Base-by-base conservation (phyloP, 2,329 filamentous ascomycete species). In the Davidsoniella australis region DNA sequence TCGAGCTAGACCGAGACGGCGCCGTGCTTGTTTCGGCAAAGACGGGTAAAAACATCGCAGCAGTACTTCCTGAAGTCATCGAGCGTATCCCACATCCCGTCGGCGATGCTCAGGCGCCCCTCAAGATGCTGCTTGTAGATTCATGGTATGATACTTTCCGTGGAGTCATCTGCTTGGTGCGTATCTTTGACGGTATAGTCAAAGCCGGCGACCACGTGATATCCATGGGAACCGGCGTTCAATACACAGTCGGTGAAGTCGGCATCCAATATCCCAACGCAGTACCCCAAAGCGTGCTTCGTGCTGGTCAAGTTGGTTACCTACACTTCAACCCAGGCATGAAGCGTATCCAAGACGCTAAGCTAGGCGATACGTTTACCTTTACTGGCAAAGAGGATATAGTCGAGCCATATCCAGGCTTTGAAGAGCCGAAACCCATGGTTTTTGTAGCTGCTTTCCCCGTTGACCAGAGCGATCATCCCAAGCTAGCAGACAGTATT, bases 61-160 rank as follows among this genome's bases (percentile, higher is more conserved):
- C 76, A n/a, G 69, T 98, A 4, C 67, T 98, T 39, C 89, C 91
- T 0, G 79, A 78, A 10, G 86, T 96, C 8, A 79, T 98, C 38
- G 82, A 93, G 56, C 72, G 81, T 53, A 82, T 98, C 3, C 89
- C 91, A 17, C 75, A 78, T 39, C 91, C 91, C 0, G 64, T 75
- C 0, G 91, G 91, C 4, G 79, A 91, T 57, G 66, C 72, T 48
- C 71, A 65, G 14, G 49, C 42, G 10, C 85, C 87, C 1, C 64
- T 95, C 50, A 80, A 85, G 52, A 74, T 96, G 65, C 69, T 98
- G 44, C 76, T 98, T 12, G 87, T 98, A 24, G 91, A 98, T 64
- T 95, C 88, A 18, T 98, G 91, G 91, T 98, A 98, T 62, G 88
- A 94, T 60, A 88, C 82, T 53, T 98, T 95, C 64, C 83, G 87